A percentile compares a stretch with the other conserved stretches of the same genome.
These are phyloP conservation scores for Yamadazyma membranifaciens DNA, from an alignment of 1,139 yeast genomes.

Conservation along the genomic window DNA sequence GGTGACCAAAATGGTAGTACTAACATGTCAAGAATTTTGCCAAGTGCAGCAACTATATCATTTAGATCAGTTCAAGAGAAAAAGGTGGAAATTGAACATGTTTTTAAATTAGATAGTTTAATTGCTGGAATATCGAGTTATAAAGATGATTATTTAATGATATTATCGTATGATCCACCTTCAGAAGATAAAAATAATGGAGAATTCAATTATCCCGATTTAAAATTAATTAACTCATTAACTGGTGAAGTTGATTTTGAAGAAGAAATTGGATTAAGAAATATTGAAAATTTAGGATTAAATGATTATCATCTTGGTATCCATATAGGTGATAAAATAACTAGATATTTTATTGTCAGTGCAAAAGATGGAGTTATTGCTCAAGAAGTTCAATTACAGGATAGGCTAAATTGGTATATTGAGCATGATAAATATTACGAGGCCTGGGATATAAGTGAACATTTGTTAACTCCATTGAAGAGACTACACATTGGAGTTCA, in stretches of 20 bases:
- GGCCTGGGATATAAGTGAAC: constrained; percentile 77
- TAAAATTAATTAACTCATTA: constrained; percentile 61
- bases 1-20: constrained; percentile 12
- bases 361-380: constrained; percentile 83
- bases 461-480: constrained; percentile 48
- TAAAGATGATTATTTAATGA: constrained; percentile 62
- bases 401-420: constrained; percentile 71
- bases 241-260: constrained; percentile 78
- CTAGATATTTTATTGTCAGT: constrained; percentile 66
- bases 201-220: constrained; percentile 56
- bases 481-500: constrained; percentile 61
- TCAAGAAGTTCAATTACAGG: constrained; percentile 63
- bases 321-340: constrained; percentile 31
- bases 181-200: constrained; percentile 15
- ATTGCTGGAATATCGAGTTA: constrained; percentile 79
- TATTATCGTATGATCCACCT: constrained; percentile 57
- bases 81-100: constrained; percentile 56
- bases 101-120: constrained; percentile 54
- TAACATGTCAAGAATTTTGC: constrained; percentile 37
- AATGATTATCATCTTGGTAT: constrained; percentile 75
- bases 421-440: constrained; percentile 52
- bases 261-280: constrained; percentile 72
- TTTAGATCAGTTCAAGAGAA: constrained; percentile 57
- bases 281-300: constrained; percentile 60
- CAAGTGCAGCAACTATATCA: constrained; percentile 68